phyloP scores from a whole-genome alignment of 352 stramenopile genomes.

The Pythium chondricola region DNA sequence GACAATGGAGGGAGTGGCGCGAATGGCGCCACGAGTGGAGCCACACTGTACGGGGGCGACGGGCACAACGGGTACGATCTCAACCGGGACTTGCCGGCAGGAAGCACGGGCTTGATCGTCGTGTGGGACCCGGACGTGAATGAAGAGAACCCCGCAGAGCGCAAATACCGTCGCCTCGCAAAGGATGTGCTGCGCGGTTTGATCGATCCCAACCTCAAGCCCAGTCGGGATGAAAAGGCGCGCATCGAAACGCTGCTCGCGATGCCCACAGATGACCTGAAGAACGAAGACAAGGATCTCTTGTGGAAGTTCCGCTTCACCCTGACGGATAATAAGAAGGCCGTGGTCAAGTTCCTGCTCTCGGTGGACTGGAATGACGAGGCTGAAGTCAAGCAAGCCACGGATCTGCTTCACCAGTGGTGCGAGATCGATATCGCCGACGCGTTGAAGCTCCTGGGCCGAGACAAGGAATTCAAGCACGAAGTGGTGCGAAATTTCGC shows the following conservation, averaged over 20 bases:
- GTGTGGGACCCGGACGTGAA: constrained; percentile 85
- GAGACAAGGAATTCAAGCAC: constrained; percentile 86
- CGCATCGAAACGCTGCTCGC: constrained; percentile 91
- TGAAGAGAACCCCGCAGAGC: constrained; percentile 91
- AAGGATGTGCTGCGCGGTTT: constrained; percentile 94
- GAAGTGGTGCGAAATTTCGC: constrained; percentile 94
- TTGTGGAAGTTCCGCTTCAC: constrained; percentile 97
- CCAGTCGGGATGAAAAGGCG: constrained; percentile 92
- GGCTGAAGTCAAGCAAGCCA: constrained; percentile 93
- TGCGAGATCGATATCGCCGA: constrained; percentile 96
- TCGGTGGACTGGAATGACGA: constrained; percentile 98
- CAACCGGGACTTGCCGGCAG: constrained; percentile 7
- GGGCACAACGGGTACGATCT: constrained; percentile 2
- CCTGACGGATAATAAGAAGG: constrained; percentile 92
- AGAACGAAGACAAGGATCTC: constrained; percentile 89
- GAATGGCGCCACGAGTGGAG: not conserved
- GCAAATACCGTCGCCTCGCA: constrained; percentile 97
- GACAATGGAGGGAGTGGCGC: not conserved
- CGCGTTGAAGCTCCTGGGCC: constrained; percentile 95
- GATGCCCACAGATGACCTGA: constrained; percentile 91
- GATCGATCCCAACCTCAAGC: constrained; percentile 97
- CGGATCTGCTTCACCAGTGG: constrained; percentile 74
- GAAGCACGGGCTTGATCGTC: constrained; percentile 41
- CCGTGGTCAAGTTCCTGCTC: constrained; percentile 97
- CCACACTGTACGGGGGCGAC: constrained; percentile 8